Percentiles rank a stretch among this genome's conserved stretches.
Conservation (phyloP, 495 filamentous ascomycete species). For the Neurospora discreta region DNA sequence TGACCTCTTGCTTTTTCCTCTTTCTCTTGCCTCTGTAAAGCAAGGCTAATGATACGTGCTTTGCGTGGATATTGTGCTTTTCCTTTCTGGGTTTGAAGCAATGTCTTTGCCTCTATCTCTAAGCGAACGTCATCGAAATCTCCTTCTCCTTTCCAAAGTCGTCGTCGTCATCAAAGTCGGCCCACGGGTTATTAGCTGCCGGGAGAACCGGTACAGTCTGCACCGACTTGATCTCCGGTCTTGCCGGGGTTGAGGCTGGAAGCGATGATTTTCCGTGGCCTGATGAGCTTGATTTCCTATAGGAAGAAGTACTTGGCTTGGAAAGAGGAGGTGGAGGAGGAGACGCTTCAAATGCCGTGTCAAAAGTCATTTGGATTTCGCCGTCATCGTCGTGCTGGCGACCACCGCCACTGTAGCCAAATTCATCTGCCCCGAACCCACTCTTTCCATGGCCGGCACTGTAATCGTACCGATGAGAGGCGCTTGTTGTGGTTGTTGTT, state of each 20-base stretch:
- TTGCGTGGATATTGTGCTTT: background rate
- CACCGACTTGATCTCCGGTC: slow-evolving; percentile 29
- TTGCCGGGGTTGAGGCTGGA: slow-evolving; percentile 18
- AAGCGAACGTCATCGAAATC: slow-evolving; percentile 69
- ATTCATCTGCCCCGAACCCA: background rate
- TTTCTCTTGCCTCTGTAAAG: background rate
- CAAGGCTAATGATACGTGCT: background rate
- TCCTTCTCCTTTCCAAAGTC: slow-evolving; percentile 62
- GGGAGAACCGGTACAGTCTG: slow-evolving; percentile 30
- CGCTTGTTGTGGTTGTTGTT: slow-evolving; percentile 5
- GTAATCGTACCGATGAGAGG: background rate
- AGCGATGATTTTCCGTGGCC: background rate
- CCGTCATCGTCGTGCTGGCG: slow-evolving; percentile 14
- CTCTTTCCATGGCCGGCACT: slow-evolving; percentile 1
- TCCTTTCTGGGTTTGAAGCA: background rate
- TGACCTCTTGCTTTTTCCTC: background rate
- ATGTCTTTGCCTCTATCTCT: background rate
- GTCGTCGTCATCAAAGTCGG: slow-evolving; percentile 64
- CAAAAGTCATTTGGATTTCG: slow-evolving; percentile 64
- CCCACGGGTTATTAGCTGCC: slow-evolving; percentile 68
- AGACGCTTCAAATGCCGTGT: slow-evolving; percentile 40
- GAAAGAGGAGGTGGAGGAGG: background rate
- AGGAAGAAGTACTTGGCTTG: background rate
- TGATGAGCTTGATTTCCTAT: background rate
- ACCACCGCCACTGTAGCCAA: background rate